Conservation (phyloP, 164 flowering plant species). For the Brasenia schreberi region DNA sequence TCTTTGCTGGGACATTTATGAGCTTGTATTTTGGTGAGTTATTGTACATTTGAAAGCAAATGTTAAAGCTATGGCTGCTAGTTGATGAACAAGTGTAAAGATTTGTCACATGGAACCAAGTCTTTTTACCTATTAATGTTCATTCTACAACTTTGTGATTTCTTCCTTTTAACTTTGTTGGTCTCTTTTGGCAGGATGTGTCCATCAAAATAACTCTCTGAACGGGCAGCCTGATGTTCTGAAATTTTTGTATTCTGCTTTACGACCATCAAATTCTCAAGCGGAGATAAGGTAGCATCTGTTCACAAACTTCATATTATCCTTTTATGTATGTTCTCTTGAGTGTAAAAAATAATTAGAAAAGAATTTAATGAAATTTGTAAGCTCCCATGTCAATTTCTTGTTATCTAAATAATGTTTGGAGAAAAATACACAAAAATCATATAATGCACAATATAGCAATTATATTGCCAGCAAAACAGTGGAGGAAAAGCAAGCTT, state of each 20-base stretch:
- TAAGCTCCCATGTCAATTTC: not conserved
- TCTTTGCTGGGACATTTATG: conserved; percentile 83
- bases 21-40: conserved; percentile 79
- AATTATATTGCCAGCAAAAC: no score
- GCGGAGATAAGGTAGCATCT: conserved; percentile 63
- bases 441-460: not conserved
- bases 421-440: not conserved
- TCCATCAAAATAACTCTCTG: conserved; percentile 81
- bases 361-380: not conserved
- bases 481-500: no score
- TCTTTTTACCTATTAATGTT: not conserved
- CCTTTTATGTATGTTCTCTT: not conserved
- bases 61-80: not conserved
- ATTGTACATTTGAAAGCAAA: not conserved
- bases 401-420: not conserved
- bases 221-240: conserved; percentile 90
- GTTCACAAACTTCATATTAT: not conserved
- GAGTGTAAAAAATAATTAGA: not conserved
- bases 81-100: not conserved
- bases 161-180: not conserved
- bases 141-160: not conserved
- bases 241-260: conserved; percentile 90
- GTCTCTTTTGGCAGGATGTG: conserved; percentile 44
- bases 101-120: not conserved
- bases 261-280: conserved; percentile 80